A percentile compares a stretch with the other conserved stretches of the same genome.
These are phyloP conservation scores for Phytophthora nicotianae DNA, from an alignment of 352 stramenopile species.

Conservation along the genomic window DNA sequence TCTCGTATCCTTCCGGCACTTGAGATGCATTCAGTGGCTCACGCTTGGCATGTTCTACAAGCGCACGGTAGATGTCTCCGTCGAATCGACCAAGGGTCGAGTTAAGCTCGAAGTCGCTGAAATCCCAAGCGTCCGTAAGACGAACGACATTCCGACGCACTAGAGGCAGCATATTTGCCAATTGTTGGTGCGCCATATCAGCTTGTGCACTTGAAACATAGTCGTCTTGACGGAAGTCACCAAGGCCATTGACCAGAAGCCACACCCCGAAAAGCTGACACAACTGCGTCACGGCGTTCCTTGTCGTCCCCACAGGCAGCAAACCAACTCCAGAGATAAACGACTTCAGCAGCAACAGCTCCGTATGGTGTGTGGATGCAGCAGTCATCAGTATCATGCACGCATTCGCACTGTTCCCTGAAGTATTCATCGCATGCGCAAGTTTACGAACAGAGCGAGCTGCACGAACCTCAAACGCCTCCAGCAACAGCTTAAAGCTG, in stretches of 20 bases:
- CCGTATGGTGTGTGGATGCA: conserved; percentile 46
- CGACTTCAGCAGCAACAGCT: conserved; percentile 46
- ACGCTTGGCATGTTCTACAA: conserved; percentile 43
- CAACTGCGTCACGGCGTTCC: conserved; percentile 31
- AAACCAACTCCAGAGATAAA: conserved; percentile 32
- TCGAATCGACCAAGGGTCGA: conserved; percentile 60
- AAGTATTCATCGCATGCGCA: conserved; percentile 39
- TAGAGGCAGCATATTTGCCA: conserved; percentile 40
- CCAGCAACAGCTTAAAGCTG: conserved; percentile 45
- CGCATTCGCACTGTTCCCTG: conserved; percentile 48
- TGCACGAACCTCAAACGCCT: conserved; percentile 45
- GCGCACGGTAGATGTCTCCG: conserved; percentile 57
- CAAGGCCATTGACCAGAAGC: conserved; percentile 48
- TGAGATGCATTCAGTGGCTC: conserved; percentile 57
- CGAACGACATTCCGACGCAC: conserved; percentile 55
- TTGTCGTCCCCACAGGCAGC: conserved; percentile 33
- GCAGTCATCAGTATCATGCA: conserved; percentile 61
- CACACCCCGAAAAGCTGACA: conserved; percentile 50
- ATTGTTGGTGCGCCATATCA: conserved; percentile 37
- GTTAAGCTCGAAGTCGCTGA: conserved; percentile 71
- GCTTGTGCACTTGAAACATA: conserved; percentile 54
- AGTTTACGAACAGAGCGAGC: conserved; percentile 34
- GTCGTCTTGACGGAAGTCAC: conserved; percentile 59
- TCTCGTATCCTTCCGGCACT: conserved; percentile 48
- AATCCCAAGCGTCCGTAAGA: conserved; percentile 48